phyloP scores from a whole-genome alignment of 768 basidiomycete species.

The Lactarius sp. region DNA sequence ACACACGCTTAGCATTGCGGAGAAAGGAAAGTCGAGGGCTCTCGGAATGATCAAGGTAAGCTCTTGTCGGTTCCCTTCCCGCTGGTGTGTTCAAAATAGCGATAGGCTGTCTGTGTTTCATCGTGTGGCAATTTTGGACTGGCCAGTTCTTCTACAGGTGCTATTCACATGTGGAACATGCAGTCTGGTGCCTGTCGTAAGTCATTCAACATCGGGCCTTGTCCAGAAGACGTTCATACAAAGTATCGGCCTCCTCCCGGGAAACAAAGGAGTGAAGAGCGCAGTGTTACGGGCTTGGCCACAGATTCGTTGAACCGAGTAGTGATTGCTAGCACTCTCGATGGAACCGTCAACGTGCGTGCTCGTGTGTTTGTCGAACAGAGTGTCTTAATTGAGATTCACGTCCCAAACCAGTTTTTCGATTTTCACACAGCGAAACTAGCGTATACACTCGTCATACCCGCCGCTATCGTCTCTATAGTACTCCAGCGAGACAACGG shows the following conservation, averaged over 20 bases:
- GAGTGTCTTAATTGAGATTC: not conserved
- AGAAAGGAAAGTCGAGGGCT: slow-evolving; percentile 45
- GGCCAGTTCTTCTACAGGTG: slow-evolving; percentile 74
- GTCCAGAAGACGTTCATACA: slow-evolving; percentile 49
- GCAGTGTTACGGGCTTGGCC: slow-evolving; percentile 75
- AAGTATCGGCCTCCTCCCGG: slow-evolving; percentile 37
- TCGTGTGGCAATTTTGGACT: slow-evolving; percentile 96
- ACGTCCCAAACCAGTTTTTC: slow-evolving; percentile 67
- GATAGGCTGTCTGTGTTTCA: slow-evolving; percentile 78
- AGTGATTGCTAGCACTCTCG: slow-evolving; percentile 80
- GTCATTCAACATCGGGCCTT: slow-evolving; percentile 62
- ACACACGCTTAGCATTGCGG: slow-evolving; percentile 56
- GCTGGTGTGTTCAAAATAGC: not conserved
- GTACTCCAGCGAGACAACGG: slow-evolving; percentile 80
- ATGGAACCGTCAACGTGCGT: slow-evolving; percentile 85
- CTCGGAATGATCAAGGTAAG: slow-evolving; percentile 70
- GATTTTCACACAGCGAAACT: slow-evolving; percentile 87
- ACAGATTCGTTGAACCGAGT: slow-evolving; percentile 79
- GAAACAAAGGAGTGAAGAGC: slow-evolving; percentile 39
- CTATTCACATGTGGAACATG: slow-evolving; percentile 92
- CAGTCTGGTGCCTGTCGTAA: slow-evolving; percentile 88
- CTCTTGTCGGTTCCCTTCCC: slow-evolving; percentile 5
- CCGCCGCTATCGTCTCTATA: slow-evolving; percentile 66
- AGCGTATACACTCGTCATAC: slow-evolving; percentile 58
- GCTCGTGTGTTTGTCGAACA: slow-evolving; percentile 5